phyloP scores from a whole-genome alignment of 2,329 filamentous ascomycete genomes.

The Diaporthe vexans region DNA sequence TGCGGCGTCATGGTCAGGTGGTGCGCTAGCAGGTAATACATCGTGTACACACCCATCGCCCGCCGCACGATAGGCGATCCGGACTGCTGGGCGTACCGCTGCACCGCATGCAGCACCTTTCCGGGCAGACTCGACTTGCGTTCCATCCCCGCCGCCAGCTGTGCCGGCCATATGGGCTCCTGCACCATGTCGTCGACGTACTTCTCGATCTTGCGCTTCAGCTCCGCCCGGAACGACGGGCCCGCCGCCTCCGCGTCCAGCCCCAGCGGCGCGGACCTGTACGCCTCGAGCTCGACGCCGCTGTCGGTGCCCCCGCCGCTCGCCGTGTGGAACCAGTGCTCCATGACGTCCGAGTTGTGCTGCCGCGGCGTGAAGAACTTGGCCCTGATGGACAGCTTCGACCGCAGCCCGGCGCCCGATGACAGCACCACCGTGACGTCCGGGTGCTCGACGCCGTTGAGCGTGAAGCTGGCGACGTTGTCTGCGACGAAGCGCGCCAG shows the following conservation, averaged over 20 bases:
- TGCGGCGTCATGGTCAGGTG: slow-evolving; percentile 65
- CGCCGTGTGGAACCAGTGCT: slow-evolving; percentile 64
- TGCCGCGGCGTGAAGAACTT: slow-evolving; percentile 67
- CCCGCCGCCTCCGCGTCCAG: slow-evolving; percentile 58
- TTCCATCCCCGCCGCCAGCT: slow-evolving; percentile 62
- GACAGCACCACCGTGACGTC: slow-evolving; percentile 62
- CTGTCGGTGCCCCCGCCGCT: neutral
- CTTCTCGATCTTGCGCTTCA: slow-evolving; percentile 61
- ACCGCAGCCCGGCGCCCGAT: slow-evolving; percentile 60
- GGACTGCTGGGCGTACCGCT: slow-evolving; percentile 61
- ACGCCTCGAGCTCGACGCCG: slow-evolving; percentile 56
- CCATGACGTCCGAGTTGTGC: slow-evolving; percentile 57
- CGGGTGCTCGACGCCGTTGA: slow-evolving; percentile 56
- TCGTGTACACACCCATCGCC: slow-evolving; percentile 67
- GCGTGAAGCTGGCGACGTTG: slow-evolving; percentile 61
- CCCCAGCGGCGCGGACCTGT: slow-evolving; percentile 64
- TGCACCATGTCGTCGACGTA: slow-evolving; percentile 64
- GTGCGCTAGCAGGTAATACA: slow-evolving; percentile 69
- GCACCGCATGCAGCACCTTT: slow-evolving; percentile 62
- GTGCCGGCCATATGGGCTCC: slow-evolving; percentile 63
- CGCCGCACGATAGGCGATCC: slow-evolving; percentile 66
- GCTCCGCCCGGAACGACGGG: slow-evolving; percentile 57
- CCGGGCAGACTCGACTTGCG: slow-evolving; percentile 60
- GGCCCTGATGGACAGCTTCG: slow-evolving; percentile 62
- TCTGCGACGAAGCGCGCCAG: slow-evolving; percentile 63